Evolutionary conservation across 148 eudicot species (phyloP).

Genomic region (Vaccinium vitisidaea): DNA sequence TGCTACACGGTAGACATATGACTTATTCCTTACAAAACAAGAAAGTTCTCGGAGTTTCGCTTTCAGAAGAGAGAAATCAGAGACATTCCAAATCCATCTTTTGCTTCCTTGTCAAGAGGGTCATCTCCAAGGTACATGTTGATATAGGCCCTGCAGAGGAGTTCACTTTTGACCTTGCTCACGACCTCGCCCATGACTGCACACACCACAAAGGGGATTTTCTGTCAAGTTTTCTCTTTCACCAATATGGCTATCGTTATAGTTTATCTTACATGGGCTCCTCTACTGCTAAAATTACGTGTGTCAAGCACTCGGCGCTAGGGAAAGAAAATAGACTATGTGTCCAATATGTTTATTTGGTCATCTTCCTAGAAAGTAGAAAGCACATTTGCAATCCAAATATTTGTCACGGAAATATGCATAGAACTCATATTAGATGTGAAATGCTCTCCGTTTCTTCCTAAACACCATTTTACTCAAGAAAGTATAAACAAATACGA

Average conservation of each 20-base stretch:
- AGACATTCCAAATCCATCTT: slow-evolving; percentile 46
- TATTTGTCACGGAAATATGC: not conserved
- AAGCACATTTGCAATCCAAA: not conserved
- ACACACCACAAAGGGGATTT: not conserved
- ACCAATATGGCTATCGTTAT: not conserved
- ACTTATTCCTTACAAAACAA: slow-evolving; percentile 20
- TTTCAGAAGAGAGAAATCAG: slow-evolving; percentile 40
- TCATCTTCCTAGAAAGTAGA: not conserved
- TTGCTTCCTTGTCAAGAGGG: slow-evolving; percentile 59
- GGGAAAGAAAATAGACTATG: not conserved
- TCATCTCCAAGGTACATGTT: slow-evolving; percentile 56
- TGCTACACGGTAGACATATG: not conserved
- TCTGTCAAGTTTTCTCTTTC: not conserved
- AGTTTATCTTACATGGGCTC: not conserved
- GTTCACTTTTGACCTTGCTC: slow-evolving; percentile 47
- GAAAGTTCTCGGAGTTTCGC: not conserved
- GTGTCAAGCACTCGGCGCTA: not conserved
- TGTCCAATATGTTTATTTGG: not conserved
- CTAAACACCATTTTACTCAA: not conserved
- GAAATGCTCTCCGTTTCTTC: not conserved
- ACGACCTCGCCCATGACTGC: slow-evolving; percentile 50
- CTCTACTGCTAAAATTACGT: not conserved
- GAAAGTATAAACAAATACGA: not conserved
- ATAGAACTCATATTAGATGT: not conserved
- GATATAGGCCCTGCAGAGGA: slow-evolving; percentile 50